Percentiles rank a stretch among this genome's conserved stretches.
These are phyloP conservation scores for Sporothrix pseudoabietina DNA, from an alignment of 2,329 filamentous ascomycete genomes.

Conservation along the genomic window DNA sequence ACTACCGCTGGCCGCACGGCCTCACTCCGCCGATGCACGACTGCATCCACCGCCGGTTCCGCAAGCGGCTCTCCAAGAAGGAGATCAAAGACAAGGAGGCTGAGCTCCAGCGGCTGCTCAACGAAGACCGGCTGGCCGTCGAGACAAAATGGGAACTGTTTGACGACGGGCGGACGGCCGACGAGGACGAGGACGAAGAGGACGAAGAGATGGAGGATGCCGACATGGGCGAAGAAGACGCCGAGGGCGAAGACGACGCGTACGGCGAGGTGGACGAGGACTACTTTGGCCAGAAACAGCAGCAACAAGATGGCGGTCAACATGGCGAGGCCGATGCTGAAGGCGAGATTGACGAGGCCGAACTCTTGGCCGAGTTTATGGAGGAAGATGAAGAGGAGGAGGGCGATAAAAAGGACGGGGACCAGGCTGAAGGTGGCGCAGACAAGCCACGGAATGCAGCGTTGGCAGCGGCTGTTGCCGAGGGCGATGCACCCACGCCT, in stretches of 20 bases:
- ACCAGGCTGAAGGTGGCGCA: slow-evolving; percentile 45
- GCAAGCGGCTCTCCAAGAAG: slow-evolving; percentile 77
- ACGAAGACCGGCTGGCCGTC: slow-evolving; percentile 64
- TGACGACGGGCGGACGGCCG: slow-evolving; percentile 49
- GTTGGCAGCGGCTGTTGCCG: slow-evolving; percentile 47
- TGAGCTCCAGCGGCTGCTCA: slow-evolving; percentile 72
- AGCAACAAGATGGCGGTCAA: not conserved
- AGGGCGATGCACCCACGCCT: slow-evolving; percentile 48
- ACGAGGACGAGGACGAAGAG: slow-evolving; percentile 46
- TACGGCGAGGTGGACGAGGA: slow-evolving; percentile 64
- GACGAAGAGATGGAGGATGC: slow-evolving; percentile 66
- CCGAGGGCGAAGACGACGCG: slow-evolving; percentile 51
- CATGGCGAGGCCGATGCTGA: slow-evolving; percentile 13
- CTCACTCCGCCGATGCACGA: slow-evolving; percentile 87
- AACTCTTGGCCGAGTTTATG: slow-evolving; percentile 43
- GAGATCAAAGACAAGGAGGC: slow-evolving; percentile 84
- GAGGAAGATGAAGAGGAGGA: slow-evolving; percentile 55
- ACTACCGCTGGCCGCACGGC: slow-evolving; percentile 78
- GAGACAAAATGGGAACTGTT: slow-evolving; percentile 67
- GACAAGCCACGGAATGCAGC: slow-evolving; percentile 52
- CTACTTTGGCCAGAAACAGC: slow-evolving; percentile 39
- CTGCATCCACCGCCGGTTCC: slow-evolving; percentile 78
- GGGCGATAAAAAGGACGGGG: slow-evolving; percentile 45
- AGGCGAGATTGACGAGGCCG: slow-evolving; percentile 42
- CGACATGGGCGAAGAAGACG: slow-evolving; percentile 57